Conservation (phyloP, 768 basidiomycete genomes). For the Panaeolus papilionaceus region DNA sequence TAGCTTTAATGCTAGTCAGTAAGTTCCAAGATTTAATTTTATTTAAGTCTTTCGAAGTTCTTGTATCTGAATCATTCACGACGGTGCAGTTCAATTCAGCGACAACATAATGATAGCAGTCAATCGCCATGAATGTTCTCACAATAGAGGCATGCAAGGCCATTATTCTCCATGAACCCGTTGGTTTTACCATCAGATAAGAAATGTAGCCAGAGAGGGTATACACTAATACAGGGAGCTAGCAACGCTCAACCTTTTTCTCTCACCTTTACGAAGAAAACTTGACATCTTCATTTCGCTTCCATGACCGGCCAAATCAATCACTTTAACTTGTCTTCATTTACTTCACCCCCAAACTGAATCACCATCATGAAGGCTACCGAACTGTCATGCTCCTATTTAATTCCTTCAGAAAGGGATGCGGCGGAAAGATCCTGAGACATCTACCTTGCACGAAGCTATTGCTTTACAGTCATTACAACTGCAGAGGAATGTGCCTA, state of each 20-base stretch:
- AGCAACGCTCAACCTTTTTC: background rate
- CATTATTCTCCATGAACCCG: background rate
- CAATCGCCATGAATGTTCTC: conserved; percentile 6
- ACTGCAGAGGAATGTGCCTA: background rate
- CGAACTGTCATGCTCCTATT: conserved; percentile 3
- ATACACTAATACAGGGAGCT: background rate
- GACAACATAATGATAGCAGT: background rate
- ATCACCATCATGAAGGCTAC: conserved; percentile 10
- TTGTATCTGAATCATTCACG: background rate
- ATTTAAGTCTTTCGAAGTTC: background rate
- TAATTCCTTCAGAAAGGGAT: conserved; percentile 2
- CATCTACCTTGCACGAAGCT: conserved; percentile 9
- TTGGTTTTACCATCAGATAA: background rate
- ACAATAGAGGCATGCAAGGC: conserved; percentile 4
- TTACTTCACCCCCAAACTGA: conserved; percentile 3
- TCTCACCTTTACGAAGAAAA: background rate
- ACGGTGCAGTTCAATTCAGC: background rate
- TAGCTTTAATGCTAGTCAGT: background rate
- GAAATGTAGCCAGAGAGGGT: background rate
- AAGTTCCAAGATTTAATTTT: background rate
- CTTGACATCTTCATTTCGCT: background rate
- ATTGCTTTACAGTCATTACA: background rate
- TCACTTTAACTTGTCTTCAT: conserved; percentile 14
- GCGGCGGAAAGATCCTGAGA: conserved; percentile 10
- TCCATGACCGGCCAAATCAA: background rate